Conservation (phyloP, 192 early-diverging fungal genomes). For the Coemansia sp. region DNA sequence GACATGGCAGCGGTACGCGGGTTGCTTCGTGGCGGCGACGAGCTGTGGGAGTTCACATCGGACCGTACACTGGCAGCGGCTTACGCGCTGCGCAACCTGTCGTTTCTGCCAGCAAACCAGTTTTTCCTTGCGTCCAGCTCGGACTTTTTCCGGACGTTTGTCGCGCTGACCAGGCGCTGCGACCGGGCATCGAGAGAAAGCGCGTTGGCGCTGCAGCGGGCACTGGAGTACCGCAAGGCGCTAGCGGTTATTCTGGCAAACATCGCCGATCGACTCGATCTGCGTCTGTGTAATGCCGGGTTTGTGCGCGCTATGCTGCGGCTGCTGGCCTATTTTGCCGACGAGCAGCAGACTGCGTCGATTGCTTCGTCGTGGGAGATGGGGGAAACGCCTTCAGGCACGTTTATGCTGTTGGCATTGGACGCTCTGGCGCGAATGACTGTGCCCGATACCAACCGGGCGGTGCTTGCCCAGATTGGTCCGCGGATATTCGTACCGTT, state of each 20-base stretch:
- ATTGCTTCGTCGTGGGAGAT: conserved; percentile 9
- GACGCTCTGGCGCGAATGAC: conserved; percentile 38
- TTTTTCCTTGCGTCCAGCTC: conserved; percentile 29
- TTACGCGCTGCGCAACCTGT: conserved; percentile 46
- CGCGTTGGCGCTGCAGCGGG: conserved; percentile 25
- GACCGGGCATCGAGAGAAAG: conserved; percentile 11
- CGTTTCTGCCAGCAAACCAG: conserved; percentile 49
- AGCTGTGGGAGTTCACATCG: conserved; percentile 51
- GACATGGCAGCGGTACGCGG: conserved; percentile 40
- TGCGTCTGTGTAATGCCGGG: conserved; percentile 4
- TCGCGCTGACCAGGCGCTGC: conserved; percentile 19
- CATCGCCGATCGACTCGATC: conserved; percentile 31
- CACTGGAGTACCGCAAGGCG: conserved; percentile 47
- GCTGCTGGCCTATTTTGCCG: conserved; percentile 43
- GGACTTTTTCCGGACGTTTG: conserved; percentile 39
- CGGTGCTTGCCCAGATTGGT: conserved; percentile 11
- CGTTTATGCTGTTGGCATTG: conserved; percentile 30
- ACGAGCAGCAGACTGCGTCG: conserved; percentile 31
- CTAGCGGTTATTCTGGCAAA: conserved; percentile 40
- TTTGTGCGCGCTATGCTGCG: conserved; percentile 29
- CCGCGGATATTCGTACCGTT: conserved; percentile 19
- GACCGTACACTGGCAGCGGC: conserved; percentile 45
- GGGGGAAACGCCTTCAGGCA: conserved; percentile 21
- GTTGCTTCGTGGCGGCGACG: conserved; percentile 34
- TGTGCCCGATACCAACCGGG: conserved; percentile 26